These are phyloP conservation scores for Phytophthora litchii DNA, from an alignment of 352 stramenopile species.

Conservation along the genomic window DNA sequence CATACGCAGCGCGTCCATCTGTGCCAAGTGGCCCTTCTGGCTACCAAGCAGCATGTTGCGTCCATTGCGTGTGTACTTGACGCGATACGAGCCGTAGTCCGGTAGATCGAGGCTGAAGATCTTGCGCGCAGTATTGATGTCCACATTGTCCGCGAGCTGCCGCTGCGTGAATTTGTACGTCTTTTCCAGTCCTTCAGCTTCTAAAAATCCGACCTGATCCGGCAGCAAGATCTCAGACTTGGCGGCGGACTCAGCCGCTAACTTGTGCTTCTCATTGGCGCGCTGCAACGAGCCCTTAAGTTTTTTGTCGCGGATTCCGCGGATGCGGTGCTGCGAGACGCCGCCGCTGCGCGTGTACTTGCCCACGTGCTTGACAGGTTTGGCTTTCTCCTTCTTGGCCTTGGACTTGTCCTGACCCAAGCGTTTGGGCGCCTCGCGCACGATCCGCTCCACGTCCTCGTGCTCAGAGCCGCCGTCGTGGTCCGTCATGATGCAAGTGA, in stretches of 20 bases:
- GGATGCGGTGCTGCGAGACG: slow-evolving; percentile 64
- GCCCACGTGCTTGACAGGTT: slow-evolving; percentile 58
- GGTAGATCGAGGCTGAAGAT: slow-evolving; percentile 95
- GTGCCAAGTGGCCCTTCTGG: slow-evolving; percentile 93
- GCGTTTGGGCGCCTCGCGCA: slow-evolving; percentile 65
- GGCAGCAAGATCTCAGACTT: slow-evolving; percentile 92
- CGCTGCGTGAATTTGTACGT: slow-evolving; percentile 96
- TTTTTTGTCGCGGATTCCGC: slow-evolving; percentile 90
- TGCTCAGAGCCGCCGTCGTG: slow-evolving; percentile 60
- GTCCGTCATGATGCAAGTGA: slow-evolving; percentile 28
- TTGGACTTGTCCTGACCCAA: slow-evolving; percentile 47
- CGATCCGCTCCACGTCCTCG: slow-evolving; percentile 61
- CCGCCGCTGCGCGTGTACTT: slow-evolving; percentile 76
- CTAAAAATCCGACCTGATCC: slow-evolving; percentile 84
- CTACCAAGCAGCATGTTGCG: slow-evolving; percentile 94
- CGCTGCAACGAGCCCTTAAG: slow-evolving; percentile 74
- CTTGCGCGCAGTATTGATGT: slow-evolving; percentile 94
- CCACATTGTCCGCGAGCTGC: slow-evolving; percentile 85
- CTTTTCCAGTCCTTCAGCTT: slow-evolving; percentile 96
- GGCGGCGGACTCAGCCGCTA: slow-evolving; percentile 86
- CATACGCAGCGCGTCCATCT: slow-evolving; percentile 94
- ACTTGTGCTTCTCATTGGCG: slow-evolving; percentile 80
- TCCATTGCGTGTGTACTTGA: slow-evolving; percentile 96
- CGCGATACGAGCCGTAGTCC: slow-evolving; percentile 93
- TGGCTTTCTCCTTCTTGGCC: slow-evolving; percentile 19